These are phyloP conservation scores for Dactylellina cionopaga DNA, from an alignment of 2,329 filamentous ascomycete species.

Conservation along the genomic window DNA sequence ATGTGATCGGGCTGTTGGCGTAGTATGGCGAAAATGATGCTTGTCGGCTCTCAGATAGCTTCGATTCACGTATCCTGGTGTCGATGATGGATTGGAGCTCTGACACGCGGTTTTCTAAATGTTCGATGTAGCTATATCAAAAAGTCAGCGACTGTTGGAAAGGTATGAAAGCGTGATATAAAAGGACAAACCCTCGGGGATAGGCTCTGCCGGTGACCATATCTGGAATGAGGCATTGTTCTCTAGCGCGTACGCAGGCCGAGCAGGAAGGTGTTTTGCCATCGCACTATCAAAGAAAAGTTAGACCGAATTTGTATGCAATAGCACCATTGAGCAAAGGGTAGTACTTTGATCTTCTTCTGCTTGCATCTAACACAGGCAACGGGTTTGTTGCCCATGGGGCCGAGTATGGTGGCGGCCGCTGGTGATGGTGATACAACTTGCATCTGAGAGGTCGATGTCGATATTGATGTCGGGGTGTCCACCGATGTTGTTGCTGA, in stretches of 20 bases:
- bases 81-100: conserved; percentile 47
- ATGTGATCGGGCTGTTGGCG: conserved; percentile 20
- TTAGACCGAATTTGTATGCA: neutral
- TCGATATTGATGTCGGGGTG: neutral
- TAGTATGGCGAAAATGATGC: conserved; percentile 18
- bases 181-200: conserved; percentile 25
- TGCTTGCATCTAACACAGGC: conserved; percentile 42
- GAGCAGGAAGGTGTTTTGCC: conserved; percentile 38
- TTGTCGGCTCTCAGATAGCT: conserved; percentile 3
- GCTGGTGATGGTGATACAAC: no score
- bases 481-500: neutral
- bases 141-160: neutral
- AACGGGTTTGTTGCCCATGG: conserved; percentile 18
- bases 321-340: neutral
- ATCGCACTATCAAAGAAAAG: conserved; percentile 29
- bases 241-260: conserved; percentile 15
- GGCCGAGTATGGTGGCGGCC: neutral
- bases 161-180: neutral
- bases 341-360: conserved; percentile 48
- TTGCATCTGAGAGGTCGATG: neutral
- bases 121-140: conserved; percentile 24
- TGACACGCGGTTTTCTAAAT: conserved; percentile 32
- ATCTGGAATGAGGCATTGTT: conserved; percentile 29
- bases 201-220: conserved; percentile 32
- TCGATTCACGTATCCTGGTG: conserved; percentile 21